Conservation (phyloP, 1,139 yeast species). For the Sugiyamaella sp. region DNA sequence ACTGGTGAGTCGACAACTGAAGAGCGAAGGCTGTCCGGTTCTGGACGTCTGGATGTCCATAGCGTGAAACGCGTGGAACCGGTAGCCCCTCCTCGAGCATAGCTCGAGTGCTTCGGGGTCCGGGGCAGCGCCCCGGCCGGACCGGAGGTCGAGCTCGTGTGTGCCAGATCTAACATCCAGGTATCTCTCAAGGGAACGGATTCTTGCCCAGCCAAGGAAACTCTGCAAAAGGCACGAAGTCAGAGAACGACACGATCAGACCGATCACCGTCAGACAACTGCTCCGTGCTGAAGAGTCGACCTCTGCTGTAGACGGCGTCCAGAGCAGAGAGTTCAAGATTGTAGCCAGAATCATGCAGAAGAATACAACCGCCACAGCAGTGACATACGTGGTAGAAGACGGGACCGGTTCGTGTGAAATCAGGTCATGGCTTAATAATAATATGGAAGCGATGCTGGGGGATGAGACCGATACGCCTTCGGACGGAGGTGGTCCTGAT, state of each 20-base stretch:
- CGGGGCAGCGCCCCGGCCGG: no score
- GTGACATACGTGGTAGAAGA: constrained; percentile 70
- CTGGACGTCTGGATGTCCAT: no score
- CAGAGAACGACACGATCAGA: constrained; percentile 49
- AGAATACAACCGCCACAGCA: constrained; percentile 56
- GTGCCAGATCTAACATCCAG: background rate
- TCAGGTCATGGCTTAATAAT: constrained; percentile 51
- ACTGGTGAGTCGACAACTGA: background rate
- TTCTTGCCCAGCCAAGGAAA: background rate
- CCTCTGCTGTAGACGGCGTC: constrained; percentile 62
- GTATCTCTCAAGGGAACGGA: constrained; percentile 2
- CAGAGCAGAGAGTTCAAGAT: constrained; percentile 62
- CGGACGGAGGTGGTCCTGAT: no score
- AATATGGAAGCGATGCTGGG: constrained; percentile 29
- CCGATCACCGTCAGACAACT: constrained; percentile 88
- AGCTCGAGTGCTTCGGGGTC: no score
- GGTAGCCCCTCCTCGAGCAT: no score
- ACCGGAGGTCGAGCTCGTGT: no score
- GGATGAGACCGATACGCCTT: constrained; percentile 5
- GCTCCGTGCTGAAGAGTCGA: constrained; percentile 58
- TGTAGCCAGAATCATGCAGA: constrained; percentile 66
- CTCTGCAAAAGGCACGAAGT: constrained; percentile 8
- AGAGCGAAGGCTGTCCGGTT: background rate
- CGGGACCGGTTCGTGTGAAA: constrained; percentile 77
- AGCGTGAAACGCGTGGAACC: no score